Evolutionary conservation across 768 basidiomycete species (phyloP), one percentile per base, ranked within the genome.

Genomic region (Kwoniella heveanensis): DNA sequence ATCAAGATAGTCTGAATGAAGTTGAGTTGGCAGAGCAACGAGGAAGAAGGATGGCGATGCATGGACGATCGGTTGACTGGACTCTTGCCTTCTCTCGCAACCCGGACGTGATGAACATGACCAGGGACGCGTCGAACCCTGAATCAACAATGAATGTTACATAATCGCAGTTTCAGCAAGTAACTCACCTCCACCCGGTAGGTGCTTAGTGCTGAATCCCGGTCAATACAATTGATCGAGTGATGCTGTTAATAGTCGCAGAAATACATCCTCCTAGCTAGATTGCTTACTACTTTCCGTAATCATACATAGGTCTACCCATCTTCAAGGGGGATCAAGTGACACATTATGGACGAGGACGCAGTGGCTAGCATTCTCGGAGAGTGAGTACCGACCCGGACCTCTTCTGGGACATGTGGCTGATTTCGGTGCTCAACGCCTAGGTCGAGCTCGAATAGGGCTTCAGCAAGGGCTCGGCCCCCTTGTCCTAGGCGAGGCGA

Each of bases 401-500:
- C n/a, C n/a, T n/a, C n/a, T n/a, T n/a, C n/a, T n/a, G n/a, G n/a
- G n/a, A n/a, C n/a, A 39, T 19, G 8, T 27, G 51, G 32, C 46
- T 63, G 19, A 57, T 17, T 5, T 24, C 27, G 7, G 36, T 24
- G 32, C 17, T 47, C 44, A 17, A 24, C 17, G 21, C 15, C 17
- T 25, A 64, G 62, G 22, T 51, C 62, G 13, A 64, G 62, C n/a
- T 21, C 48, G 22, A 54, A 53, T 49, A 24, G 39, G 2, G 19
- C 37, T 32, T 22, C 50, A 17, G 6, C 44, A n/a, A 44, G 39
- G 19, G 39, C 39, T 17, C 52, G 53, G 39, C 59, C 55, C 29
- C 32, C 60, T n/a, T 22, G 44, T 24, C 73, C 72, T 7, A 32
- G 52, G 10, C 50, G 54, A 58, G 74, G 74, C 0, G 60, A 61